These are phyloP conservation scores for Begonia fuchsioides DNA, from an alignment of 306 rosid genomes.

Conservation along the genomic window DNA sequence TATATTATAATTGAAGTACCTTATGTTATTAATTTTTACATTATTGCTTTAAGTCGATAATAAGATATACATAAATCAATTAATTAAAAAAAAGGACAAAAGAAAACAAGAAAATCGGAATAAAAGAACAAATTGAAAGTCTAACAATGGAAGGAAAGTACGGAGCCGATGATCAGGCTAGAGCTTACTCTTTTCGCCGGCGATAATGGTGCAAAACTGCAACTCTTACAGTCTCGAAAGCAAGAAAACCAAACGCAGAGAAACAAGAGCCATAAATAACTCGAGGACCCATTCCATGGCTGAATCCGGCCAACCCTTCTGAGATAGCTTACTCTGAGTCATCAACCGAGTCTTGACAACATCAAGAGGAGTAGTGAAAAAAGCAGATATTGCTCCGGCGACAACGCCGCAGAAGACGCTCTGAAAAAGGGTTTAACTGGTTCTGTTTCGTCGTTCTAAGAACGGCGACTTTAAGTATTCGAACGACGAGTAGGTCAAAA, in stretches of 20 bases:
- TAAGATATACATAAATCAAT: no score
- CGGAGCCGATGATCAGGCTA: conserved; percentile 16
- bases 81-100: no score
- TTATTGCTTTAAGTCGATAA: no score
- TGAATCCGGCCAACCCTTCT: conserved; percentile 74
- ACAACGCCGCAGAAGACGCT: conserved; percentile 80
- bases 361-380: conserved; percentile 74
- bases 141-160: background rate
- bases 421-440: conserved; percentile 56
- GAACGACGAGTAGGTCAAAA: conserved; percentile 67
- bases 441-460: conserved; percentile 17
- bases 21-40: no score
- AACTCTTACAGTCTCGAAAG: conserved; percentile 86
- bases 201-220: conserved; percentile 39
- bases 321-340: conserved; percentile 56
- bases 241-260: conserved; percentile 81
- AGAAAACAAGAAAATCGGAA: no score
- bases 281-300: conserved; percentile 84
- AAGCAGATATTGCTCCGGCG: conserved; percentile 83
- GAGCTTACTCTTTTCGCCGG: conserved; percentile 29
- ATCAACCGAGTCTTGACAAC: conserved; percentile 89
- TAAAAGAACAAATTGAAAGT: no score
- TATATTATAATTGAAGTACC: no score
- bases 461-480: conserved; percentile 67
- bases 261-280: conserved; percentile 85